phyloP scores from a whole-genome alignment of 208 protist species.

The Leishmania aethiopica region DNA sequence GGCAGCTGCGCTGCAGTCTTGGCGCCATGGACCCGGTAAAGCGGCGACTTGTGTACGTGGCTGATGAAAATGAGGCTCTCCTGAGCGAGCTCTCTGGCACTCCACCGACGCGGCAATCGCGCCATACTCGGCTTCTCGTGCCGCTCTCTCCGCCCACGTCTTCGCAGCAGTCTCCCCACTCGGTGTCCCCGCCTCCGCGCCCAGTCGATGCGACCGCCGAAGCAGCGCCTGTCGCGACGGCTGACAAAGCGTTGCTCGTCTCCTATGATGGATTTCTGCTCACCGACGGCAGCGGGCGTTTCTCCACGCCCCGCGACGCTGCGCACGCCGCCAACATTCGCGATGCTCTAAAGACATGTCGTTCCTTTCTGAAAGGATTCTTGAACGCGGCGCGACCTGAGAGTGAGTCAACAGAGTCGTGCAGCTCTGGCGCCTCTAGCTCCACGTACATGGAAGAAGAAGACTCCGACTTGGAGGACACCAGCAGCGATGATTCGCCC shows the following conservation, averaged over 20 bases:
- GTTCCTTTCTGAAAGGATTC: conserved; percentile 38
- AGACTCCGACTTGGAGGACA: conserved; percentile 26
- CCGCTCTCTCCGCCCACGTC: conserved; percentile 35
- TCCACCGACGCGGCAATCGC: conserved; percentile 51
- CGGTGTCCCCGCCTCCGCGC: conserved; percentile 12
- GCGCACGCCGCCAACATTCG: conserved; percentile 41
- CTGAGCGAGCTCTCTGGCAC: conserved; percentile 58
- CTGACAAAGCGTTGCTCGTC: conserved; percentile 54
- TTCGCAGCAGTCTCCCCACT: conserved; percentile 15
- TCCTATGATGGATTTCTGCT: conserved; percentile 73
- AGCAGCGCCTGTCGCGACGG: background rate
- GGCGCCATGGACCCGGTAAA: conserved; percentile 44
- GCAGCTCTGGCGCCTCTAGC: conserved; percentile 28
- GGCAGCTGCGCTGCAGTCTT: background rate
- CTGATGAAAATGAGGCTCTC: conserved; percentile 61
- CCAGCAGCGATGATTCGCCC: conserved; percentile 19
- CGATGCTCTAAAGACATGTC: conserved; percentile 47
- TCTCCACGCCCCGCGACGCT: conserved; percentile 47
- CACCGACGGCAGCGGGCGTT: conserved; percentile 56
- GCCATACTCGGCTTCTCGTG: conserved; percentile 43
- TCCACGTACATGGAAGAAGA: conserved; percentile 32
- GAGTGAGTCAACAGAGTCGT: conserved; percentile 13
- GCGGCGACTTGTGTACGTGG: conserved; percentile 73
- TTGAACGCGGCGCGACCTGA: background rate
- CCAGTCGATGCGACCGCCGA: conserved; percentile 2